Evolutionary conservation across 2,329 filamentous ascomycete species (phyloP).

Genomic region (Ceratocystis cubensis): DNA sequence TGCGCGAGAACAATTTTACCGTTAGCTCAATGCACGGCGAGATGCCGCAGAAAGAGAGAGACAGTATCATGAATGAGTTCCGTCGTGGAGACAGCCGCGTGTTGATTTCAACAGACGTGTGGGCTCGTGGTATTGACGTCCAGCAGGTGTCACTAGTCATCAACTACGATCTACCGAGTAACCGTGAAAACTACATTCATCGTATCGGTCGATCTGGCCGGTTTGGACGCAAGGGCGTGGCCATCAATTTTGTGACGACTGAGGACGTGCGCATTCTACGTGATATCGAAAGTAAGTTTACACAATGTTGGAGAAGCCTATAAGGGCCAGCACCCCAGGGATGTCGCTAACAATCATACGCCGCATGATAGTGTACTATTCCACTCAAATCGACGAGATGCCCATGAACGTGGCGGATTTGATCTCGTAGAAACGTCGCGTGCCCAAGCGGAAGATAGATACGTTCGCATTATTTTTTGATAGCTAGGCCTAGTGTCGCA

Average conservation of each 20-base stretch:
- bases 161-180: conserved; percentile 96
- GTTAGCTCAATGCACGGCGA: conserved; percentile 98
- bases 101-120: conserved; percentile 92
- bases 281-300: conserved; percentile 74
- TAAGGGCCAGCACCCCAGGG: background rate
- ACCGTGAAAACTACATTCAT: conserved; percentile 99
- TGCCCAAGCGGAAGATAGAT: background rate
- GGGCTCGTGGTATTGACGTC: conserved; percentile 96
- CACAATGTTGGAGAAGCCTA: background rate
- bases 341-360: conserved; percentile 27
- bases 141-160: conserved; percentile 97
- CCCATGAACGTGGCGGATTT: conserved; percentile 79
- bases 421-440: conserved; percentile 32
- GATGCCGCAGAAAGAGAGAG: conserved; percentile 96
- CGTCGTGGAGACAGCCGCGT: conserved; percentile 92
- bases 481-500: conserved; percentile 11
- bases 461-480: conserved; percentile 1
- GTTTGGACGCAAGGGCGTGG: conserved; percentile 95
- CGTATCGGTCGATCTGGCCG: conserved; percentile 90
- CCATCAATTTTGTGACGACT: conserved; percentile 98
- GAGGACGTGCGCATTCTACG: conserved; percentile 95
- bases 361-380: conserved; percentile 61
- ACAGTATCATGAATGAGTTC: conserved; percentile 99
- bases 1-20: conserved; percentile 97
- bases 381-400: conserved; percentile 96